Evolutionary conservation across 306 rosid genomes (phyloP), one percentile per base, ranked within the genome.

Genomic region (Prunus campanulata): DNA sequence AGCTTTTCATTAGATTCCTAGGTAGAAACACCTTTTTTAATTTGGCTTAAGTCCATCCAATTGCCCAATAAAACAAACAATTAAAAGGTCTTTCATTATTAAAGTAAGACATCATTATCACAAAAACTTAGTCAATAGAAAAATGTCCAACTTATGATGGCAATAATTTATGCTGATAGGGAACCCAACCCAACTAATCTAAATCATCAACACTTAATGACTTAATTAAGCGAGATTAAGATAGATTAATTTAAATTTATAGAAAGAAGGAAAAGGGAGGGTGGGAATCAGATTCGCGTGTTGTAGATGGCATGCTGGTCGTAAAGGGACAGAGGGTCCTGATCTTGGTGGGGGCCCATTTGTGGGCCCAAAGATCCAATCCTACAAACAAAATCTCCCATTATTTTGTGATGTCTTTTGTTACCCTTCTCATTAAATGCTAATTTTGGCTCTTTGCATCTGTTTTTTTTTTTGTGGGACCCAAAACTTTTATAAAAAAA

Each of bases 221-320:
- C 30, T 6, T 67, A 69, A 64, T 46, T 76, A 66, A 52, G 56
- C 35, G 52, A 50, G 15, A 46, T 20, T 55, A 80, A 75, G 67
- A 25, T 56, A 24, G 49, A 39, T 48, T 47, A 63, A 46, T 55
- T 59, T 57, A 68, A 49, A 49, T 35, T 35, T 12, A 14, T 55
- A 6, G 2, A 29, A 10, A 2, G 3, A 22, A 51, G 35, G 48
- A 30, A 30, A 27, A 49, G 44, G n/a, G 64, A 6, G 16, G 24
- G 75, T 66, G 88, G 89, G 90, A 84, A 89, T 88, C 86, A 73
- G 92, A 91, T 88, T 91, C 96, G 90, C 97, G 88, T 87, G 93
- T 85, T 20, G 42, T 52, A 77, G 83, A 85, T 89, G 83, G 86
- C 84, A 76, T 89, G 97, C 93, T 86, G 93, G 91, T 86, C 86